Percentiles rank a stretch among this genome's conserved stretches.
Conservation (phyloP, 1,284 basidiomycete species). For the Marasmius fiardii region DNA sequence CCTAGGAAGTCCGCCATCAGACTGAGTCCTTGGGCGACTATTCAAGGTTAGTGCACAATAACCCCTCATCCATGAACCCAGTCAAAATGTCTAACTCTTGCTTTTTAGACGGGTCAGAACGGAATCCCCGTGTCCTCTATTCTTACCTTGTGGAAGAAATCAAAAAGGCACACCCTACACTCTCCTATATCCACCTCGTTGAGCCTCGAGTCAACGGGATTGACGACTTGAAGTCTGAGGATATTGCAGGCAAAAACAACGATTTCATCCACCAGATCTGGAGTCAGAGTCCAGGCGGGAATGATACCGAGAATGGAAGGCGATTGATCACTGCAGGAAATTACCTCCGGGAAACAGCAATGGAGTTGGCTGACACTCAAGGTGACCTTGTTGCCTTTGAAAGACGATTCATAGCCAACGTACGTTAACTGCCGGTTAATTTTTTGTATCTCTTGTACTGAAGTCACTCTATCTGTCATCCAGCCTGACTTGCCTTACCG, state of each 20-base stretch:
- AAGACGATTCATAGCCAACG: slow-evolving; percentile 41
- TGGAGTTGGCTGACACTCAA: slow-evolving; percentile 14
- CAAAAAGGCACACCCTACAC: background rate
- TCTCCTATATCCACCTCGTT: slow-evolving; percentile 1
- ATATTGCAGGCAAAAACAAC: background rate
- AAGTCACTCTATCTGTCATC: too few species aligned
- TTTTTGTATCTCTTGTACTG: background rate
- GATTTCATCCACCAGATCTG: background rate
- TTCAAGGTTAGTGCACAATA: slow-evolving; percentile 18
- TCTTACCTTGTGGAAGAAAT: background rate
- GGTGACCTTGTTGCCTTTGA: slow-evolving; percentile 39
- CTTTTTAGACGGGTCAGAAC: background rate
- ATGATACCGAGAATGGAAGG: background rate
- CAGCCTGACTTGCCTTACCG: background rate
- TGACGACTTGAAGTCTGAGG: background rate
- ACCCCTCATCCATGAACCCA: background rate
- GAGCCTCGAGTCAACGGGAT: slow-evolving; percentile 3
- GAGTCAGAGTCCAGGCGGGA: slow-evolving; percentile 8
- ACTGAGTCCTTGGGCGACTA: slow-evolving; percentile 33
- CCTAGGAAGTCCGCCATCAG: slow-evolving; percentile 43
- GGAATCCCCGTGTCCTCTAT: background rate
- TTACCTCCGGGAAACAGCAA: slow-evolving; percentile 6
- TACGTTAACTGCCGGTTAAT: slow-evolving; percentile 17
- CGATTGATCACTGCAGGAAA: slow-evolving; percentile 4
- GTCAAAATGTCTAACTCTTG: too few species aligned